phyloP scores from a whole-genome alignment of 2,329 filamentous ascomycete genomes.

The Talaromyces sp. region DNA sequence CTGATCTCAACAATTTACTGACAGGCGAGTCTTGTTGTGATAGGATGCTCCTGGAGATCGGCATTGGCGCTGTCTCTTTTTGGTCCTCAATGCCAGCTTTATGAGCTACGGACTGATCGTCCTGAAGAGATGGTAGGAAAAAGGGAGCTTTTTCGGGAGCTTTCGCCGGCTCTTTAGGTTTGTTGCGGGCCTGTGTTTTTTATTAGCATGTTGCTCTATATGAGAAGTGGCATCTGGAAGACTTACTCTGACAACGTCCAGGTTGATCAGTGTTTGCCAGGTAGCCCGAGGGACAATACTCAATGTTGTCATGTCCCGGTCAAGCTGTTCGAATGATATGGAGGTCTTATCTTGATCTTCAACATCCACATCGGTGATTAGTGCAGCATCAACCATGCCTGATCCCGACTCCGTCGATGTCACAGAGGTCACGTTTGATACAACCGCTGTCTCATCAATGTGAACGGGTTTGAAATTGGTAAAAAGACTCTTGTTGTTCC shows the following conservation, averaged over 20 bases:
- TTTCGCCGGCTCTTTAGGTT: conserved; percentile 87
- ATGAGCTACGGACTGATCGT: conserved; percentile 25
- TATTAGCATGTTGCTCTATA: conserved; percentile 10
- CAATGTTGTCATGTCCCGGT: conserved; percentile 77
- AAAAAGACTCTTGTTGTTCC: conserved; percentile 92
- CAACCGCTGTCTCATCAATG: conserved; percentile 73
- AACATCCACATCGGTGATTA: conserved; percentile 54
- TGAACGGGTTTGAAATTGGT: conserved; percentile 81
- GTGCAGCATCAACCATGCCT: conserved; percentile 72
- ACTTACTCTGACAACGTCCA: conserved; percentile 72
- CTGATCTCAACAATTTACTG: conserved; percentile 47
- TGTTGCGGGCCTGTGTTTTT: conserved; percentile 72
- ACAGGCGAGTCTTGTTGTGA: conserved; percentile 36
- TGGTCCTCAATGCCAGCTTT: conserved; percentile 21
- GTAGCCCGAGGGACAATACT: conserved; percentile 83
- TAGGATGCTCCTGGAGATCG: conserved; percentile 61
- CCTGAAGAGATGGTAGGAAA: conserved; percentile 64
- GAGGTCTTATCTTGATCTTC: conserved; percentile 52
- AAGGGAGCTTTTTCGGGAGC: conserved; percentile 92
- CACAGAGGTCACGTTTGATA: conserved; percentile 64
- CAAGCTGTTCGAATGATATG: conserved; percentile 69
- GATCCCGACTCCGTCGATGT: conserved; percentile 78
- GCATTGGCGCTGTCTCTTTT: conserved; percentile 53
- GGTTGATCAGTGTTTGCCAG: conserved; percentile 91
- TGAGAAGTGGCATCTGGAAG: conserved; percentile 9